A percentile compares a stretch with the other conserved stretches of the same genome.
phyloP scores from a whole-genome alignment of 1,139 yeast genomes.

The Taiozyma sp. region DNA sequence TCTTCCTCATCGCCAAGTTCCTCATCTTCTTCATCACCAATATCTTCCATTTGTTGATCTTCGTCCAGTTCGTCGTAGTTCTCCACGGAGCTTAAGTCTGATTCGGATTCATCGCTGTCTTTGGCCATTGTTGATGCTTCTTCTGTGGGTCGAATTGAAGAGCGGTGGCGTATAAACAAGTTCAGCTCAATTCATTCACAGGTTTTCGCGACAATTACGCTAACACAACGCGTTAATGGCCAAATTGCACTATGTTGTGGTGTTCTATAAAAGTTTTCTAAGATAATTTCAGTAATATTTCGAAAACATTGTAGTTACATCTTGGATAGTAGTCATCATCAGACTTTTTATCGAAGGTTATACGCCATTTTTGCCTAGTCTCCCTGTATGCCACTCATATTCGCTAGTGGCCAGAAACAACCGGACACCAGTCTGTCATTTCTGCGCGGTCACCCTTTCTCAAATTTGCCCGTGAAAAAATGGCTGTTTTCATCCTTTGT shows the following conservation, averaged over 20 bases:
- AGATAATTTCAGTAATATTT: too few relatives aligned
- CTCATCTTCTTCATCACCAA: constrained; percentile 10
- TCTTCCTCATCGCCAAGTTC: constrained; percentile 15
- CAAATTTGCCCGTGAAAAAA: constrained; percentile 8
- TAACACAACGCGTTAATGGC: too few relatives aligned
- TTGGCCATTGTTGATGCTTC: not conserved
- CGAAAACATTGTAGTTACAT: not conserved
- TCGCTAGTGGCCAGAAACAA: not conserved
- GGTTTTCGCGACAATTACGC: not conserved
- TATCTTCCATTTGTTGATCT: not conserved
- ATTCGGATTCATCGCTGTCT: constrained; percentile 3
- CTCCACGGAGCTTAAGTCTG: constrained; percentile 8
- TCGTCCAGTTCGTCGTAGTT: constrained; percentile 14
- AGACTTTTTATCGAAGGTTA: too few relatives aligned
- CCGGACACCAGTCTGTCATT: not conserved
- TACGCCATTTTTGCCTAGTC: too few relatives aligned
- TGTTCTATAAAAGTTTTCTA: too few relatives aligned
- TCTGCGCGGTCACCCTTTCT: not conserved
- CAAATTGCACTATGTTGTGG: too few relatives aligned
- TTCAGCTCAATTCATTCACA: not conserved
- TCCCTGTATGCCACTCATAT: too few relatives aligned
- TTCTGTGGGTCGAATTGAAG: too few relatives aligned
- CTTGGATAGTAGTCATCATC: too few relatives aligned
- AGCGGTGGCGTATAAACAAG: not conserved
- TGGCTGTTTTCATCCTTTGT: constrained; percentile 4